phyloP scores from a whole-genome alignment of 139 green algal species.

The Pseudopediastrum boryanum region DNA sequence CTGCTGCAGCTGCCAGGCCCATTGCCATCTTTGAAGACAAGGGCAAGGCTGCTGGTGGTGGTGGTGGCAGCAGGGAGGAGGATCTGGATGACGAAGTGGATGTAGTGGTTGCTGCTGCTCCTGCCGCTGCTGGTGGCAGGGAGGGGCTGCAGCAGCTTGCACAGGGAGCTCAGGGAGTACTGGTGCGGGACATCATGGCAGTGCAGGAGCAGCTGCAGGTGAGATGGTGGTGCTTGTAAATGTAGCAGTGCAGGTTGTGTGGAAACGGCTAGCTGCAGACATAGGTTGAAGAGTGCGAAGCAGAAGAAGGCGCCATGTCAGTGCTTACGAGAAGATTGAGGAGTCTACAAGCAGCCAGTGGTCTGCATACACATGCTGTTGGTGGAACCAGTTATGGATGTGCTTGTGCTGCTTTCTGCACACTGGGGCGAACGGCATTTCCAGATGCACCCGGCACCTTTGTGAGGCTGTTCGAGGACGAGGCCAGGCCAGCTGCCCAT shows the following conservation, averaged over 20 bases:
- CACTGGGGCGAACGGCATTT: too few relatives aligned
- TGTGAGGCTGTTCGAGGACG: too few relatives aligned
- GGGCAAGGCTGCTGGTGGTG: neutral
- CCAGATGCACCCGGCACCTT: too few relatives aligned
- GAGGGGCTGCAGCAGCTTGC: constrained; percentile 11
- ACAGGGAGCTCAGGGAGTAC: constrained; percentile 51
- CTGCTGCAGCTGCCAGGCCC: constrained; percentile 15
- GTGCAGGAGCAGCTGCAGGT: constrained; percentile 67
- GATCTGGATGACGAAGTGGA: constrained; percentile 43
- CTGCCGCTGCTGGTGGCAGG: constrained; percentile 18
- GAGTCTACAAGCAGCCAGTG: neutral
- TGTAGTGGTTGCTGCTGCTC: neutral
- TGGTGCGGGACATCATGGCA: constrained; percentile 74
- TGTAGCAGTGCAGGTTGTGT: too few relatives aligned
- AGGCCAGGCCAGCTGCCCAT: too few relatives aligned
- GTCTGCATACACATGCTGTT: neutral
- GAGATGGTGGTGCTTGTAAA: neutral
- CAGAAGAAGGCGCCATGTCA: neutral
- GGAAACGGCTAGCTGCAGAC: neutral
- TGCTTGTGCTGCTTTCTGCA: neutral
- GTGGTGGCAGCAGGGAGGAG: constrained; percentile 39
- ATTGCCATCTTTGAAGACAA: constrained; percentile 47
- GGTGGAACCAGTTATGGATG: neutral
- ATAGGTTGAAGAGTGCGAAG: neutral
- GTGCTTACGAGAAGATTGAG: neutral